Percentiles rank a stretch among this genome's conserved stretches.
These are phyloP conservation scores for Microcyclospora tardicrescens DNA, from an alignment of 2,329 filamentous ascomycete species.

Conservation along the genomic window DNA sequence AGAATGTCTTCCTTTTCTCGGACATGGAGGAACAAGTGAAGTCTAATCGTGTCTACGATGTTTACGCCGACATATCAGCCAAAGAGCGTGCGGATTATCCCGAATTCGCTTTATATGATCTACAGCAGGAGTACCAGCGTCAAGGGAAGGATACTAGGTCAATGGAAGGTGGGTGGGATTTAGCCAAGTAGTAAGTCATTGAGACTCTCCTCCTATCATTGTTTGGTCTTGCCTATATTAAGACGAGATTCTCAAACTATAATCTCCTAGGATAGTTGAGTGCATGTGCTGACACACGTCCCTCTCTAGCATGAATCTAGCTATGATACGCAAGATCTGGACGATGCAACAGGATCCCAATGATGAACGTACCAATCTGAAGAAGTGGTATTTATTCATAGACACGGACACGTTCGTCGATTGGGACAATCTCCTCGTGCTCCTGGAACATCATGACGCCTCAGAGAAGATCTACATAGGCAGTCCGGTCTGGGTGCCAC, in stretches of 20 bases:
- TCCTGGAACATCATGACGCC: conserved; percentile 33
- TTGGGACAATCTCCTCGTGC: conserved; percentile 29
- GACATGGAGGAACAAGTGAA: too few species aligned
- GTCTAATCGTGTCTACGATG: too few species aligned
- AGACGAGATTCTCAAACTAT: too few species aligned
- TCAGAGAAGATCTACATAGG: conserved; percentile 32
- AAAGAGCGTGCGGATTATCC: too few species aligned
- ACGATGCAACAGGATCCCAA: conserved; percentile 24
- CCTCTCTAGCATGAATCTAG: conserved; percentile 16
- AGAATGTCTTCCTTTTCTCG: background rate
- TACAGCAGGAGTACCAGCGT: background rate
- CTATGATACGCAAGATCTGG: conserved; percentile 37
- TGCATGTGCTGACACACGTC: background rate
- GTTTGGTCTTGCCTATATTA: too few species aligned
- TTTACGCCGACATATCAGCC: too few species aligned
- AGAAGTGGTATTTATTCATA: conserved; percentile 38
- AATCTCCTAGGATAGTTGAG: background rate
- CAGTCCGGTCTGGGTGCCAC: conserved; percentile 27
- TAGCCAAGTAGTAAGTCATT: conserved; percentile 40
- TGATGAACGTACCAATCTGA: conserved; percentile 10
- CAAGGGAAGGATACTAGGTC: background rate
- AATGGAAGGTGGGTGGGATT: conserved; percentile 28
- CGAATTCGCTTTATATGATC: background rate
- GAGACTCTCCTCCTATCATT: too few species aligned
- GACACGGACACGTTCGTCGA: conserved; percentile 38